A percentile compares a stretch with the other conserved stretches of the same genome.
Evolutionary conservation across 1,139 yeast species (phyloP).

Genomic region (Candida sojae): DNA sequence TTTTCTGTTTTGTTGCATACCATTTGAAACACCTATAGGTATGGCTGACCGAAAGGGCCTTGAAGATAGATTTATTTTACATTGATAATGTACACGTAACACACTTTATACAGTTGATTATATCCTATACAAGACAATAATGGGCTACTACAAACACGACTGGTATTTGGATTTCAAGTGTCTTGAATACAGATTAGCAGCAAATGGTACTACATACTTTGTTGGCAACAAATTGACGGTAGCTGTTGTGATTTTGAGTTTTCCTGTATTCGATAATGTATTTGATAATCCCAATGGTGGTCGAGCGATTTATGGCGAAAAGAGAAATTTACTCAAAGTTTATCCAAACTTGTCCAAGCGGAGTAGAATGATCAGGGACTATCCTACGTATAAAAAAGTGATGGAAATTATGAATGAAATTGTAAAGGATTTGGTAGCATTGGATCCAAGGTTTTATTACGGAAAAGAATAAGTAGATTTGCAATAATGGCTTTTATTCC

Average conservation of each 20-base stretch:
- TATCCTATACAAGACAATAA: constrained; percentile 47
- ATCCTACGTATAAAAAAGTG: constrained; percentile 30
- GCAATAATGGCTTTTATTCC: no score
- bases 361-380: constrained; percentile 35
- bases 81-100: constrained; percentile 27
- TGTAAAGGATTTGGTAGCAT: constrained; percentile 19
- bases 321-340: constrained; percentile 26
- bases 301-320: constrained; percentile 34
- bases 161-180: constrained; percentile 38
- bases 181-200: constrained; percentile 39
- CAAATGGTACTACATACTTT: constrained; percentile 49
- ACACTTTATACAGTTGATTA: constrained; percentile 54
- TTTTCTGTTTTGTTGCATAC: no score
- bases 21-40: background rate
- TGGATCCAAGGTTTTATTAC: constrained; percentile 14
- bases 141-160: constrained; percentile 44
- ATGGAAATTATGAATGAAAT: constrained; percentile 32
- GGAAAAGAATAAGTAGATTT: constrained; percentile 4
- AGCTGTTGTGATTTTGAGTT: constrained; percentile 58
- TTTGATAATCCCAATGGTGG: constrained; percentile 43
- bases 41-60: background rate
- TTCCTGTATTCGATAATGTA: constrained; percentile 19
- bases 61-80: constrained; percentile 29
- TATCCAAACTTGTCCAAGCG: constrained; percentile 38
- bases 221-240: constrained; percentile 57